A percentile compares a stretch with the other conserved stretches of the same genome.
Conservation (phyloP, 1,139 yeast genomes). For the Wickerhamomyces sp. region DNA sequence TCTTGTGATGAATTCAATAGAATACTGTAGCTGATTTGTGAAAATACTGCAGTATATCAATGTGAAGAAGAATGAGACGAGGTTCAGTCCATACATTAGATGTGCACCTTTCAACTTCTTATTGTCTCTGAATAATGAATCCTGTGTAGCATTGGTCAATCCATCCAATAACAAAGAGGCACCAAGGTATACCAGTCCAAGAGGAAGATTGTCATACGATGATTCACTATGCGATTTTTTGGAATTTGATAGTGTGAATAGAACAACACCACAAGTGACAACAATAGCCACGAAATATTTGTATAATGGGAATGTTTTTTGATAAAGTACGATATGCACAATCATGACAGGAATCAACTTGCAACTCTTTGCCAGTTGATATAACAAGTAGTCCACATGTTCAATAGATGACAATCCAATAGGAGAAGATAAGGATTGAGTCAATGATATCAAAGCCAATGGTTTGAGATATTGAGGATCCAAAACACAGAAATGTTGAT, state of each 20-base stretch:
- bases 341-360: constrained; percentile 89
- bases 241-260: constrained; percentile 55
- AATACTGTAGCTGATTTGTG: constrained; percentile 46
- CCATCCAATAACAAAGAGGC: constrained; percentile 81
- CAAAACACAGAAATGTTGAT: constrained; percentile 14
- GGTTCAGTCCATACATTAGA: constrained; percentile 78
- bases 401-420: constrained; percentile 68
- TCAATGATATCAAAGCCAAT: constrained; percentile 61
- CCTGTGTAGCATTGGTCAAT: constrained; percentile 89
- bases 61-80: constrained; percentile 37
- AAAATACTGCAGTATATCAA: constrained; percentile 34
- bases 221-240: constrained; percentile 19
- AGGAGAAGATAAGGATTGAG: constrained; percentile 82
- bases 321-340: constrained; percentile 70
- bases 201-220: constrained; percentile 27
- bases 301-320: constrained; percentile 65
- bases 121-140: constrained; percentile 58
- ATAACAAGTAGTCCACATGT: constrained; percentile 83
- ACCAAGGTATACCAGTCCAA: constrained; percentile 58
- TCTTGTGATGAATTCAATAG: constrained; percentile 38
- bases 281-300: constrained; percentile 72
- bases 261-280: constrained; percentile 76
- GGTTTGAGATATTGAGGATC: constrained; percentile 31
- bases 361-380: constrained; percentile 85
- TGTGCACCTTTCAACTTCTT: constrained; percentile 67